These are phyloP conservation scores for Candida ascalaphidarum DNA, from an alignment of 805 yeast species.

Conservation along the genomic window DNA sequence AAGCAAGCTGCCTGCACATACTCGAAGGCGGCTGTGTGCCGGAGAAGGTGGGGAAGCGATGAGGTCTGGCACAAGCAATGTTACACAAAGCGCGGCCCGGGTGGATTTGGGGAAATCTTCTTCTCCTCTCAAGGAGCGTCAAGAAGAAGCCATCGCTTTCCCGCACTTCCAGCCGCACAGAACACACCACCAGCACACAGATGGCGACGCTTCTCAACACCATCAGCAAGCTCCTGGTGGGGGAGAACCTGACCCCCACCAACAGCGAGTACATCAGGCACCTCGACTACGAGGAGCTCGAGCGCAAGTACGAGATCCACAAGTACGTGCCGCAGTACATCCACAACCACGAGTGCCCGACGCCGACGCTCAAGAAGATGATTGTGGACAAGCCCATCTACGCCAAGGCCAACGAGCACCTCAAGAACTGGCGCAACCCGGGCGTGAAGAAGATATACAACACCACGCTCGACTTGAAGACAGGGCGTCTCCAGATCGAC, in stretches of 20 bases:
- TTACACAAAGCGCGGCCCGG: no score
- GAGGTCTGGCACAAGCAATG: no score
- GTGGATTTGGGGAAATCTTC: no score
- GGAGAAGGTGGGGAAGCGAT: no score
- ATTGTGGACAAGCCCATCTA: slow-evolving; percentile 32
- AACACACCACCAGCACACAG: no score
- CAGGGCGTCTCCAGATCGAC: slow-evolving; percentile 2
- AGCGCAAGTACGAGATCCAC: slow-evolving; percentile 20
- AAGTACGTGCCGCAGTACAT: slow-evolving; percentile 31
- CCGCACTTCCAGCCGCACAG: no score
- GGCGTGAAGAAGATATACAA: slow-evolving; percentile 2
- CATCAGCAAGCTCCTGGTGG: no score
- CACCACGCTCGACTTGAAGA: slow-evolving; percentile 4
- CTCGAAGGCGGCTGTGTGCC: no score
- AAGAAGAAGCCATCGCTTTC: no score
- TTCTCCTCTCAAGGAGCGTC: no score
- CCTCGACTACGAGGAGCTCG: slow-evolving; percentile 28
- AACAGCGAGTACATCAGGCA: slow-evolving; percentile 13
- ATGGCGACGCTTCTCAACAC: no score
- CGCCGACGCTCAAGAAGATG: slow-evolving; percentile 27
- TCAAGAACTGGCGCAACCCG: slow-evolving; percentile 10
- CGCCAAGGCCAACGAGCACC: slow-evolving; percentile 26
- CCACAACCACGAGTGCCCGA: slow-evolving; percentile 26
- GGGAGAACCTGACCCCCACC: slow-evolving; percentile 1
- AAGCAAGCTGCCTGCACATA: no score